Evolutionary conservation across 192 early-diverging fungal species (phyloP), one percentile per base, ranked within the genome.

Genomic region (Dissophora globulifera): DNA sequence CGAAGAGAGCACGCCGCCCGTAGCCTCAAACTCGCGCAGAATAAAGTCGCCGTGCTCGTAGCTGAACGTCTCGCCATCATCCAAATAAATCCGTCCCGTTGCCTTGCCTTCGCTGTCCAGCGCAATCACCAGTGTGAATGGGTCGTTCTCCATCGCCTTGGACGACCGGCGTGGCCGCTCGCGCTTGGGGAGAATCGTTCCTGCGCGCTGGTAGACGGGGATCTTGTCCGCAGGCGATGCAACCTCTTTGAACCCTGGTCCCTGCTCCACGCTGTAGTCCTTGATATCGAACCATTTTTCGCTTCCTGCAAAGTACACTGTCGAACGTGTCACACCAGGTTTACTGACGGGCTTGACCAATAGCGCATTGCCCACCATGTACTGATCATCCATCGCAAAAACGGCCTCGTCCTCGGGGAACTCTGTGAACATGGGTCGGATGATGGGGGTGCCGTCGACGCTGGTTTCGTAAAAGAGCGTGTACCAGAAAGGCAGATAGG

Each of bases 401-500:
- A 91, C 80, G 1, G 53, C 43, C 59, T 92, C 84, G 56, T 95
- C 92, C 4, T 86, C 62, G 9, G 96, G 95, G 82, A 96, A 98
- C 67, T 93, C 95, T 20, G 83, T 82, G 79, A 94, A 87, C 91
- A 99, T 91, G 7, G 96, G 92, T 55, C 95, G 78, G 80, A 94
- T 94, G 33, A 97, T 85, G 16, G 96, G 96, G 46, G 81, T 79
- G 23, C 97, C 96, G 38, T 74, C 86, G 22, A 84, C 58, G 56
- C 81, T 85, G 12, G 95, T 83, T 74, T 95, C 92, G 48, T 87
- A 85, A 79, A 97, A 97, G 19, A 98, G 76, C 5, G 95, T 97
- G 84, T 98, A 98, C 81, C 93, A 87, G 74, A 91, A 94, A 13
- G 98, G 95, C 41, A 99, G 79, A 26, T 96, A 82, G 16, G 88